Base-by-base conservation (phyloP, 805 yeast genomes). In the Wickerhamiella kurtzmanii region DNA sequence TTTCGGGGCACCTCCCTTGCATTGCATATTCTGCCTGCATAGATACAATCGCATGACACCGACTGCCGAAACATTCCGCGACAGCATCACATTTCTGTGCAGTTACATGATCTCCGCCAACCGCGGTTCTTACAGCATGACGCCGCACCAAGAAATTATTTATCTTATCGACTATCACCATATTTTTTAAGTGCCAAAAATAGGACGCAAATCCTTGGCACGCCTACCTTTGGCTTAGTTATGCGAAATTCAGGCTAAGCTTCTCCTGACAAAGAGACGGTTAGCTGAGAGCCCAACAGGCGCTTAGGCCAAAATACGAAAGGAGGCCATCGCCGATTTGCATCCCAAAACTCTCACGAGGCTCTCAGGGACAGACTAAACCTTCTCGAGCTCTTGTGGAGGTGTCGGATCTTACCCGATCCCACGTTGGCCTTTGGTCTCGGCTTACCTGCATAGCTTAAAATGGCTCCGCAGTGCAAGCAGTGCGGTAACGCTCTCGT, bases 401-500 rank as follows among this genome's bases (percentile, higher is more conserved):
- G n/a, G n/a, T n/a, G n/a, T n/a, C n/a, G n/a, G n/a, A n/a, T n/a
- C n/a, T n/a, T n/a, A n/a, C n/a, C n/a, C n/a, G n/a, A n/a, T n/a
- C n/a, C n/a, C n/a, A n/a, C n/a, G n/a, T n/a, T n/a, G n/a, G n/a
- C n/a, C n/a, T n/a, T n/a, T 25, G 32, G 32, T 25, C 11, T 11
- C 9, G 11, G 32, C 32, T 25, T 6, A 25, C 6, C 6, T 6
- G 32, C 32, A 25, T 25, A 6, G 32, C 9, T n/a, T n/a, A 25
- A 6, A 6, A 25, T 25, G 32, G 32, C 32, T 25, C 32, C 32
- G 32, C 32, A 25, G 41, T 57, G 62, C 51, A 58, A 56, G 40
- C 57, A 50, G 21, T 58, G 57, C 44, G 50, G 48, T 37, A 43
- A 38, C 37, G 60, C 72, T 49, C 67, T 80, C 22, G 83, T 89